Percentiles rank a stretch among this genome's conserved stretches.
Conservation (phyloP, 495 filamentous ascomycete genomes). For the Penicillium angulare region DNA sequence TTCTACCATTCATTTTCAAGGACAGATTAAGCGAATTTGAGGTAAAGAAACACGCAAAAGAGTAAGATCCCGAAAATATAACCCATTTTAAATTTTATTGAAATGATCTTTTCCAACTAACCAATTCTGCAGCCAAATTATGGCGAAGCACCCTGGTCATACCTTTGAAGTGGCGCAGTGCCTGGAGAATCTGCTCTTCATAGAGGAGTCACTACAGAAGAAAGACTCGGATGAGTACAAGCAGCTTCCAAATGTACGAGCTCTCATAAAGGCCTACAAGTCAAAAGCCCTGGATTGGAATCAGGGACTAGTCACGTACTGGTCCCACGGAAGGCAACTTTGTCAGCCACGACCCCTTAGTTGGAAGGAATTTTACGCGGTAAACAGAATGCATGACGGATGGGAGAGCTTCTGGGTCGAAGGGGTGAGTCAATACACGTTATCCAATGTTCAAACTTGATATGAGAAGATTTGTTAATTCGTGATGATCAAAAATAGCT, state of each 20-base stretch:
- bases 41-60: neutral
- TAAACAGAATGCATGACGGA: neutral
- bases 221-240: neutral
- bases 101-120: neutral
- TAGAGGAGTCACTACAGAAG: neutral
- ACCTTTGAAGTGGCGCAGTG: neutral
- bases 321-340: neutral
- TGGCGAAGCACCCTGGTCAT: neutral
- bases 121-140: neutral
- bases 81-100: too few relatives aligned
- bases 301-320: neutral
- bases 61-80: neutral
- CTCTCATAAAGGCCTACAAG: neutral
- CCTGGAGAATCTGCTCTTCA: neutral
- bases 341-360: neutral
- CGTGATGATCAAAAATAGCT: too few relatives aligned
- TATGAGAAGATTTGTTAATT: too few relatives aligned
- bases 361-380: neutral
- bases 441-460: neutral
- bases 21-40: neutral
- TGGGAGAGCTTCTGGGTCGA: neutral
- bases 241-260: neutral
- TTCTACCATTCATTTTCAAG: neutral
- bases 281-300: neutral
- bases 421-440: neutral